Evolutionary conservation across 2,329 filamentous ascomycete species (phyloP).

Genomic region (Aspergillus persii): DNA sequence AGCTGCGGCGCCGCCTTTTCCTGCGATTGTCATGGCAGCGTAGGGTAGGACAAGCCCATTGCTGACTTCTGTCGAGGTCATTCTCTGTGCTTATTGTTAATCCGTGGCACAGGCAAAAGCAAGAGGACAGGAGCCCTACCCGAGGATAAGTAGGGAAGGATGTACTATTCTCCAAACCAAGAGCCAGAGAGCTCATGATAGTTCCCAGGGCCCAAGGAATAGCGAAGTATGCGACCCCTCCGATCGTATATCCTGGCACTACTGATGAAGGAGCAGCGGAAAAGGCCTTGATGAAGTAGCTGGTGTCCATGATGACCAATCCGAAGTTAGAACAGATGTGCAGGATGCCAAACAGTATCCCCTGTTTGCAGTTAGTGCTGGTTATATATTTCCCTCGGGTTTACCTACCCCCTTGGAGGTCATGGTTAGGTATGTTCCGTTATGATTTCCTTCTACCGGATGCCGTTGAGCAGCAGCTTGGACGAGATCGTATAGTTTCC

Average conservation of each 20-base stretch:
- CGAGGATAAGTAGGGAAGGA: conserved; percentile 56
- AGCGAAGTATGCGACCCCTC: conserved; percentile 54
- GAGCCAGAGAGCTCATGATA: conserved; percentile 48
- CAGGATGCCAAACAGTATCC: conserved; percentile 52
- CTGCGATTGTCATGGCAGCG: conserved; percentile 38
- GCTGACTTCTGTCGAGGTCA: conserved; percentile 38
- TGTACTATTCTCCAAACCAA: conserved; percentile 48
- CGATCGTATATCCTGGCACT: conserved; percentile 53
- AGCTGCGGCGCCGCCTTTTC: conserved; percentile 38
- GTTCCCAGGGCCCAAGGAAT: conserved; percentile 56
- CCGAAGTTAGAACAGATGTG: conserved; percentile 53
- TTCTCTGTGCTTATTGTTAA: conserved; percentile 24
- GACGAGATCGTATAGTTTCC: conserved; percentile 51
- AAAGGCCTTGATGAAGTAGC: conserved; percentile 56
- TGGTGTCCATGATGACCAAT: conserved; percentile 55
- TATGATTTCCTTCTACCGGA: conserved; percentile 52
- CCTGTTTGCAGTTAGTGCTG: conserved; percentile 27
- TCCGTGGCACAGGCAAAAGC: background rate
- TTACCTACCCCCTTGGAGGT: conserved; percentile 49
- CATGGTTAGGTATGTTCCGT: conserved; percentile 58
- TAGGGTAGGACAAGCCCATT: conserved; percentile 40
- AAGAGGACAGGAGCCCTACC: conserved; percentile 17
- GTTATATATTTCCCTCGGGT: conserved; percentile 13
- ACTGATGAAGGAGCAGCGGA: conserved; percentile 48
- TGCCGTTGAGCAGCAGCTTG: conserved; percentile 44